A percentile compares a stretch with the other conserved stretches of the same genome.
phyloP scores from a whole-genome alignment of 2,329 filamentous ascomycete genomes.

The Phialophora chinensis region DNA sequence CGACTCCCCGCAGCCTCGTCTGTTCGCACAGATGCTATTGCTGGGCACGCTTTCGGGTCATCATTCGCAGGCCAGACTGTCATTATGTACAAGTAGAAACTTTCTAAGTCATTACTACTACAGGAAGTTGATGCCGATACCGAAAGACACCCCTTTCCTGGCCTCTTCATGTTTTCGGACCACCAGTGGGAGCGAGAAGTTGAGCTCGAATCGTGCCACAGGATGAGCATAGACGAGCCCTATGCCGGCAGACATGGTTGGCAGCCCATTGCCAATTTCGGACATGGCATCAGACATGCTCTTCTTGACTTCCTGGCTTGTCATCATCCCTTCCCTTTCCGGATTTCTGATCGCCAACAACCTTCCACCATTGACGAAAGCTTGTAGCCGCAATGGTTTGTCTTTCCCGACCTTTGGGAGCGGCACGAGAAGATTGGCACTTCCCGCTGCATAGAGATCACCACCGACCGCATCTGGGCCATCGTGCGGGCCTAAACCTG shows the following conservation, averaged over 20 bases:
- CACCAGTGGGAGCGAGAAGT: constrained; percentile 88
- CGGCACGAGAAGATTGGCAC: constrained; percentile 83
- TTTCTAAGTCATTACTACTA: constrained; percentile 52
- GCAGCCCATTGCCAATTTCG: constrained; percentile 75
- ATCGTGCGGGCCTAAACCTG: constrained; percentile 86
- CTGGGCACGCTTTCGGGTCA: constrained; percentile 10
- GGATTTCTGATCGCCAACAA: constrained; percentile 75
- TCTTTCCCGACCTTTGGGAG: constrained; percentile 81
- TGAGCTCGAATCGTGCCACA: constrained; percentile 90
- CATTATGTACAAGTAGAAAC: constrained; percentile 34
- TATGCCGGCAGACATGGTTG: constrained; percentile 83
- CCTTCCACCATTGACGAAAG: constrained; percentile 89
- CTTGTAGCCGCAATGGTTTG: constrained; percentile 82
- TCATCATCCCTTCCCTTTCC: constrained; percentile 54
- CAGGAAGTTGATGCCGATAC: constrained; percentile 95
- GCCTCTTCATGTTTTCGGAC: constrained; percentile 82
- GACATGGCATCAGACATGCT: constrained; percentile 64
- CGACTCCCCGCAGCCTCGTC: constrained; percentile 13
- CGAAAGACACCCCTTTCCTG: constrained; percentile 89
- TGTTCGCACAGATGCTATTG: background rate
- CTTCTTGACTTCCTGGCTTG: constrained; percentile 53
- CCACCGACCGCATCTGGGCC: constrained; percentile 85
- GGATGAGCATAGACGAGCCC: constrained; percentile 95
- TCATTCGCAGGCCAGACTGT: constrained; percentile 37
- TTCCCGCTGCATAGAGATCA: constrained; percentile 88